A percentile compares a stretch with the other conserved stretches of the same genome.
Conservation (phyloP, 345 rosid species). For the Turritis glabra region DNA sequence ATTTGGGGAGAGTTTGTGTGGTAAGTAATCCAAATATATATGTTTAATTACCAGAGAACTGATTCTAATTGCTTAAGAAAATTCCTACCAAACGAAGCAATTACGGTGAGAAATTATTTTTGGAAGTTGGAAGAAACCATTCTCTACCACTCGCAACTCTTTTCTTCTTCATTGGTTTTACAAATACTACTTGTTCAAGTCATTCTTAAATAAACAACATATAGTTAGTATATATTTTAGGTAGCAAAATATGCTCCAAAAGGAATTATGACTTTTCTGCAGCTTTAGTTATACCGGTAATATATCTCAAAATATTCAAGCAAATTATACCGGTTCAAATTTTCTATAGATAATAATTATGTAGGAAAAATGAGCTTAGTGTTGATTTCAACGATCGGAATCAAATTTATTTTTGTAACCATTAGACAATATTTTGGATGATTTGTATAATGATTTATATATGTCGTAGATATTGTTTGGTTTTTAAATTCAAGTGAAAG, state of each 20-base stretch:
- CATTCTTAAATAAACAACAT: no score
- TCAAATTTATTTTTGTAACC: background rate
- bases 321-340: background rate
- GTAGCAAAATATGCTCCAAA: no score
- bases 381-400: background rate
- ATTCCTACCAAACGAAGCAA: constrained; percentile 21
- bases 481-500: no score
- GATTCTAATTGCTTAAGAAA: background rate
- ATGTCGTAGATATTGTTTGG: no score
- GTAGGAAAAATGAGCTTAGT: background rate
- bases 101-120: background rate
- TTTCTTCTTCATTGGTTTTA: constrained; percentile 6
- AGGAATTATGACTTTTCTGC: no score
- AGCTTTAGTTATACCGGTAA: background rate
- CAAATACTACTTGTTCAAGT: background rate
- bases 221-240: no score
- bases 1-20: constrained; percentile 16
- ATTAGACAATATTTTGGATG: background rate
- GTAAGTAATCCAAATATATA: background rate
- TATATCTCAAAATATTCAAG: background rate
- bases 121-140: background rate
- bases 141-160: background rate
- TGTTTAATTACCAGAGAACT: background rate
- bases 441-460: no score
- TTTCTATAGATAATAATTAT: background rate